These are phyloP conservation scores for Tetradesmus obliquus DNA, from an alignment of 139 green algal genomes.

Conservation along the genomic window DNA sequence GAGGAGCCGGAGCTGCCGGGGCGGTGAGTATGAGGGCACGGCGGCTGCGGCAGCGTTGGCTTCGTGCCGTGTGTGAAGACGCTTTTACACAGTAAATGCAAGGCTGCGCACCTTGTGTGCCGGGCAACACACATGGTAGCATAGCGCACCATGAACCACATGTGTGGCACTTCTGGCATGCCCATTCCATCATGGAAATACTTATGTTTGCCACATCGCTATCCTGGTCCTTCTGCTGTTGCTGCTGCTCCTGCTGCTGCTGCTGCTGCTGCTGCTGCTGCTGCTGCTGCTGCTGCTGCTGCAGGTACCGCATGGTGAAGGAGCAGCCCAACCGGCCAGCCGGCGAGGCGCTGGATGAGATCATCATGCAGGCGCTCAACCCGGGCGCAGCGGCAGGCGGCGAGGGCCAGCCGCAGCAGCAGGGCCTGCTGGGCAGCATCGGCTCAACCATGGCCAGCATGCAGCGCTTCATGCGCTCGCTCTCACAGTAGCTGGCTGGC, in stretches of 20 bases:
- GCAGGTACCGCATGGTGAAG: slow-evolving; percentile 56
- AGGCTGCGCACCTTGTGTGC: neutral
- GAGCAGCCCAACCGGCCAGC: slow-evolving; percentile 52
- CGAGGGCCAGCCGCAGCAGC: slow-evolving; percentile 20
- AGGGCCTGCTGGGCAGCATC: slow-evolving; percentile 26
- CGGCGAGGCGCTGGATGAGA: slow-evolving; percentile 66
- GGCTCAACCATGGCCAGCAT: slow-evolving; percentile 33
- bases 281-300: neutral
- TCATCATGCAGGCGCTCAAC: slow-evolving; percentile 60
- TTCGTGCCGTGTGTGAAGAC: slow-evolving; percentile 17
- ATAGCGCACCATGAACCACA: too few relatives aligned
- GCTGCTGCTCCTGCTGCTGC: neutral
- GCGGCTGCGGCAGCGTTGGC: neutral
- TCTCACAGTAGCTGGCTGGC: slow-evolving; percentile 30
- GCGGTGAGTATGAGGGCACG: slow-evolving; percentile 45
- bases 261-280: neutral
- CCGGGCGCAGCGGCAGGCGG: neutral
- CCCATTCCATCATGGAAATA: too few relatives aligned
- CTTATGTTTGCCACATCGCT: too few relatives aligned
- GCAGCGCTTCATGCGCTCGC: slow-evolving; percentile 55
- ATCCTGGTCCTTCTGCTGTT: neutral
- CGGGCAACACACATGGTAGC: neutral
- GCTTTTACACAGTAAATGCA: neutral
- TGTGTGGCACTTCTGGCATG: too few relatives aligned
- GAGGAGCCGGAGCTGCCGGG: slow-evolving; percentile 60